These are phyloP conservation scores for Phytophthora macrochlamydospora DNA, from an alignment of 352 stramenopile species.

Conservation along the genomic window DNA sequence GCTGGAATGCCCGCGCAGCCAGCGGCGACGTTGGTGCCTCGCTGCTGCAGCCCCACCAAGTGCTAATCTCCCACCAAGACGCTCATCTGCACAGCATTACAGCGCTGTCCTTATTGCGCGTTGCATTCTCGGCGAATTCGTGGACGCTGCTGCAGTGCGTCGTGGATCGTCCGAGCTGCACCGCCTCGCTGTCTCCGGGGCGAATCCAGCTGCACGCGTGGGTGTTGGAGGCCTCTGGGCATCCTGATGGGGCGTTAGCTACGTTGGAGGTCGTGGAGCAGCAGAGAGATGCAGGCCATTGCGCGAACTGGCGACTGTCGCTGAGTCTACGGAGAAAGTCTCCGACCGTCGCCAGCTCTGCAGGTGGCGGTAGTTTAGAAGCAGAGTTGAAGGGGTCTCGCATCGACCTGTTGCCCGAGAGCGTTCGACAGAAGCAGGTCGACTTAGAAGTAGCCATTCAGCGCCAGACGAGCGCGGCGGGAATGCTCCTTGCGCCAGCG, in stretches of 20 bases:
- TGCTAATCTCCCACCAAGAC: slow-evolving; percentile 43
- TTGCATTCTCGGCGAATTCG: slow-evolving; percentile 3
- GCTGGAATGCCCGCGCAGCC: slow-evolving; percentile 15
- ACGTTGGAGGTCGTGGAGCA: slow-evolving; percentile 28
- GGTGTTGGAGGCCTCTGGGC: slow-evolving; percentile 39
- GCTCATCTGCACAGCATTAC: slow-evolving; percentile 25
- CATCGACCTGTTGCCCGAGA: slow-evolving; percentile 43
- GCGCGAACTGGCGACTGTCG: slow-evolving; percentile 18
- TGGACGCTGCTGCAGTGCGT: slow-evolving; percentile 38
- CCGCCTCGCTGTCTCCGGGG: slow-evolving; percentile 14
- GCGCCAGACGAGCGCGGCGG: slow-evolving; percentile 42
- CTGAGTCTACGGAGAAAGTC: slow-evolving; percentile 47
- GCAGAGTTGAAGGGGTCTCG: slow-evolving; percentile 10
- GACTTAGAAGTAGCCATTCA: slow-evolving; percentile 32
- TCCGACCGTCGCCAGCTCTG: slow-evolving; percentile 18
- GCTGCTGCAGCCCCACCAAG: slow-evolving; percentile 54
- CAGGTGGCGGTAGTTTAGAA: neutral
- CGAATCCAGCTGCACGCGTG: slow-evolving; percentile 59
- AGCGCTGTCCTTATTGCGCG: slow-evolving; percentile 24
- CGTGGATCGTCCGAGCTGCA: slow-evolving; percentile 24
- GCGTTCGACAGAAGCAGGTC: slow-evolving; percentile 41
- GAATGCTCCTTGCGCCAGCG: slow-evolving; percentile 13
- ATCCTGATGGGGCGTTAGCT: slow-evolving; percentile 16
- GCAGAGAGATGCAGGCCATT: neutral
- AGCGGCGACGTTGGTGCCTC: slow-evolving; percentile 15